Base-by-base conservation (phyloP, 1,284 basidiomycete genomes). In the Ceraceosorus guamensis region DNA sequence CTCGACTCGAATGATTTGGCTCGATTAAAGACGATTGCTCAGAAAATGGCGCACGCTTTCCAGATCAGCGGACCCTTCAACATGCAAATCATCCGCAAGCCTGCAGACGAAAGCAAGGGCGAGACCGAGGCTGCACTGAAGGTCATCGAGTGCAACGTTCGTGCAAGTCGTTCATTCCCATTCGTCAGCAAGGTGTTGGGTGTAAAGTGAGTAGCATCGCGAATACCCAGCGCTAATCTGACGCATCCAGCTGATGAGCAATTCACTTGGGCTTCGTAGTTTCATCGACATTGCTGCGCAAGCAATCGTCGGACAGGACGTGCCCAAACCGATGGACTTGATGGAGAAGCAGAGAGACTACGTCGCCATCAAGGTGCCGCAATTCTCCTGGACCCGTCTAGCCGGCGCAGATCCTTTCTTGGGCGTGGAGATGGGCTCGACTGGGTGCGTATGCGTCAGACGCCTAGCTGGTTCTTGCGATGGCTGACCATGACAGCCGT, bases 181-280 rank as follows among this genome's bases (percentile, higher is more conserved):
- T 98, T 99, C 80, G 95, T 98, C 5, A 93, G 89, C 63, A 98
- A 98, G 81, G 95, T 98, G 18, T 83, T 97, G 52, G 93, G 91
- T 48, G 85, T 87, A 78, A 96, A 98, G 55, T 57, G 50, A 44
- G 48, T 50, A 18, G n/a, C 7, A 31, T 14, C n/a, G 45, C 18
- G 7, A 24, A 6, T 14, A 6, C 18, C n/a, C n/a, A n/a, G n/a
- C n/a, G n/a, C n/a, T n/a, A n/a, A 43, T 10, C n/a, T 43, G 39
- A 43, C 10, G 39, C 10, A 43, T 10, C 39, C 10, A n/a, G 39
- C 39, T n/a, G 30, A 6, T 11, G 8, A 11, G 10, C 11, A 46
- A 8, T 11, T 24, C 45, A 46, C 7, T 6, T 13, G 11, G 8
- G 45, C 24, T 30, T 41, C 46, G 11, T 46, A 57, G 55, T 82